Evolutionary conservation across 257 asterid genomes (phyloP).

Genomic region (Solanum ossicruentum): DNA sequence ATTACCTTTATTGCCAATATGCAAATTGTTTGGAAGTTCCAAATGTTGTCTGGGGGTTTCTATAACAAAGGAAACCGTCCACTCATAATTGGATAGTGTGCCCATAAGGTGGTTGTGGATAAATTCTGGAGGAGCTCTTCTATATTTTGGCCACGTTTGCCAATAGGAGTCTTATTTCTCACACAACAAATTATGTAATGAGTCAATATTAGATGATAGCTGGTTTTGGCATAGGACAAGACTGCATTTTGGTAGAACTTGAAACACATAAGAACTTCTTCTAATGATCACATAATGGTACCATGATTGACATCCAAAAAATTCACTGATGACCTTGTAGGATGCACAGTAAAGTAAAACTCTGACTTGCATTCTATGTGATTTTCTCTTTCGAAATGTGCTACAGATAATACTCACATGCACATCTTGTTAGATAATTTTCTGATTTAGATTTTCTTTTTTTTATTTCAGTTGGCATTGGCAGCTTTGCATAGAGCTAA

Average conservation of each 20-base stretch:
- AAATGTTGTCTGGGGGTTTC: background rate
- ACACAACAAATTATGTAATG: background rate
- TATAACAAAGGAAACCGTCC: background rate
- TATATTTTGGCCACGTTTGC: background rate
- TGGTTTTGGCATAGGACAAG: background rate
- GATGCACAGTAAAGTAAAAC: background rate
- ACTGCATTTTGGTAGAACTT: background rate
- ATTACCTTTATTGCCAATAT: background rate
- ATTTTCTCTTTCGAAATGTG: background rate
- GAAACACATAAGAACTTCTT: background rate
- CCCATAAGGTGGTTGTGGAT: background rate
- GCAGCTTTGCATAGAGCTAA: conserved; percentile 66
- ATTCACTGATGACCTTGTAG: background rate
- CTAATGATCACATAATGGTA: background rate
- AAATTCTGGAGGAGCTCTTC: background rate
- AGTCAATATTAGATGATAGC: background rate
- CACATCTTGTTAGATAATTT: background rate
- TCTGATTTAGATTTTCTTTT: background rate
- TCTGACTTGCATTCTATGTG: background rate
- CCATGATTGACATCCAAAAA: background rate
- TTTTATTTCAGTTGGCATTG: conserved; percentile 65
- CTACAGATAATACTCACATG: background rate
- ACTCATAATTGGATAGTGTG: background rate
- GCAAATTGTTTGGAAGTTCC: background rate
- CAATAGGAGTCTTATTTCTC: background rate